Evolutionary conservation across 805 yeast species (phyloP), one percentile per base, ranked within the genome.

Genomic region (Candida ponderosae): DNA sequence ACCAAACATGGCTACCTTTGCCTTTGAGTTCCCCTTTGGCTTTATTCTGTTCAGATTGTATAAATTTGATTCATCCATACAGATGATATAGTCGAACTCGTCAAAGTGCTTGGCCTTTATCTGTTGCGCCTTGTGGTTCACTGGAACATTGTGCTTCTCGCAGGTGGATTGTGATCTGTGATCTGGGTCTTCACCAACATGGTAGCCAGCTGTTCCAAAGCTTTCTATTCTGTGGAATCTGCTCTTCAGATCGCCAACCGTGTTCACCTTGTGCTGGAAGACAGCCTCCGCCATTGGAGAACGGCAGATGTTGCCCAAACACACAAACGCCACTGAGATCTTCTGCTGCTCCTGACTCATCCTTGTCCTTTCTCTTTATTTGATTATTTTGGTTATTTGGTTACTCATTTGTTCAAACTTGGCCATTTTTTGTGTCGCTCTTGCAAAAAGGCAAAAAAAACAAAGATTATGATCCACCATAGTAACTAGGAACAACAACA

Each of bases 201-300:
- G 97, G 64, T 79, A 90, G 1, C 81, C 82, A 9, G 84, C 77
- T 1, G 97, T 87, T 14, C 97, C 97, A 59, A 79, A 89, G 1
- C 96, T 87, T 52, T 89, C 96, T 24, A 87, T 79, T 15, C 54
- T 54, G 0, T 62, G 54, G 42, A 88, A 74, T n/a, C 53, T 53
- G 15, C 54, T 59, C 26, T 42, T 51, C 21, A 65, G 44, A 35
- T 65, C 57, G 0, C 80, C 79, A 17, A 60, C 57, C 32, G 73
- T 55, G 31, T 74, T 57, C 9, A 85, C 94, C 14, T 65, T 63
- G 40, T 84, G 76, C 34, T 66, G 68, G 61, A 89, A 87, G 1
- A 88, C 85, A 0, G 96, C 96, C 54, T 90, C 97, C 0, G 97
- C 97, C 97, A 89, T 90, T 13, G 97, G 97, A 2, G 96, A 87